A percentile compares a stretch with the other conserved stretches of the same genome.
phyloP scores from a whole-genome alignment of 352 stramenopile species.

The Pythium volutum region DNA sequence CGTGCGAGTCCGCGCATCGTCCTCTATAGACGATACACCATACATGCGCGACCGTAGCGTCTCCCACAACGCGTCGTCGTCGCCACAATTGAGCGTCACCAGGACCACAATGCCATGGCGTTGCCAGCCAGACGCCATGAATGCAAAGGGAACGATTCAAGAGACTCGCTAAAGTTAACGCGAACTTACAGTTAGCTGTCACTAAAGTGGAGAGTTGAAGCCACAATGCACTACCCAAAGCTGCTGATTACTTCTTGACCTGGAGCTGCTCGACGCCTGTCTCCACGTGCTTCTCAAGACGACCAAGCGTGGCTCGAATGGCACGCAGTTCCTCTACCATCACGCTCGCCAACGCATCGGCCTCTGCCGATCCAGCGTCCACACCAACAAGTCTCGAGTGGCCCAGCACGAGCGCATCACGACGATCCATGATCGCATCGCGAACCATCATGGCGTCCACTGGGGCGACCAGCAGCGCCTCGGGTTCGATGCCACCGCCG shows the following conservation, averaged over 20 bases:
- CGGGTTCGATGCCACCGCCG: conserved; percentile 17
- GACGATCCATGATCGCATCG: conserved; percentile 40
- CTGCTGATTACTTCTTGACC: background rate
- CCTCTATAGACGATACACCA: background rate
- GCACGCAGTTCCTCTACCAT: conserved; percentile 17
- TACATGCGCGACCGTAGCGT: background rate
- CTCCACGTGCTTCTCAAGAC: conserved; percentile 21
- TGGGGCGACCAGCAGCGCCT: conserved; percentile 34
- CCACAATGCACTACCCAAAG: background rate
- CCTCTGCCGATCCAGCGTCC: background rate
- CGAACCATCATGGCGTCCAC: conserved; percentile 34
- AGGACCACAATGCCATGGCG: conserved; percentile 15
- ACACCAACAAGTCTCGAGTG: conserved; percentile 7
- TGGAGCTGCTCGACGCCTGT: conserved; percentile 20
- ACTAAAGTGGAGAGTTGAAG: conserved; percentile 7
- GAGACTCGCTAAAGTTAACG: background rate
- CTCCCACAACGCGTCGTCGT: conserved; percentile 12
- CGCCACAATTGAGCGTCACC: conserved; percentile 1
- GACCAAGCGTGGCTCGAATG: conserved; percentile 18
- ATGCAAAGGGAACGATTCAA: background rate
- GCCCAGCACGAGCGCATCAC: conserved; percentile 36
- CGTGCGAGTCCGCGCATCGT: conserved; percentile 8
- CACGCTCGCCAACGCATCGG: background rate
- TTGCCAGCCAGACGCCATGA: conserved; percentile 19
- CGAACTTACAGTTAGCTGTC: conserved; percentile 13